A percentile compares a stretch with the other conserved stretches of the same genome.
Evolutionary conservation across 73 alveolate species (phyloP).

Genomic region (Stentor coeruleus): DNA sequence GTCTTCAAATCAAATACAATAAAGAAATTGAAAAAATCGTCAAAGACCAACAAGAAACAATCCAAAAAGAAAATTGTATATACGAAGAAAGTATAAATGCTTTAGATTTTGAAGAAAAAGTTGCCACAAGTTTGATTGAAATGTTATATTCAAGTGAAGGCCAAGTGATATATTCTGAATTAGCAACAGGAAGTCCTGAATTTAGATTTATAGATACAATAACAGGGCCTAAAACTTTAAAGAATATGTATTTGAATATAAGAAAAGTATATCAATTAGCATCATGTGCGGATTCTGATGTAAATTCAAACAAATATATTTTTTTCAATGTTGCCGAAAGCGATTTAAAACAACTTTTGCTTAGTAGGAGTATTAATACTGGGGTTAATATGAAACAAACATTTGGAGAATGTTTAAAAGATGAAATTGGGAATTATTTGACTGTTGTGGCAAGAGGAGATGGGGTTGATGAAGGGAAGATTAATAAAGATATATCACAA

Average conservation of each 20-base stretch:
- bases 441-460: slow-evolving; percentile 13
- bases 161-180: slow-evolving; percentile 43
- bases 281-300: not conserved
- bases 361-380: not conserved
- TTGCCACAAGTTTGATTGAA: slow-evolving; percentile 42
- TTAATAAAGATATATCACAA: not conserved
- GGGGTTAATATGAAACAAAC: not conserved
- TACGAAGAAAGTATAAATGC: slow-evolving; percentile 32
- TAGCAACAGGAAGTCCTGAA: slow-evolving; percentile 33
- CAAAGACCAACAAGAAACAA: slow-evolving; percentile 22
- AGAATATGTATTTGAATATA: not conserved
- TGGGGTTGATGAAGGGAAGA: not conserved
- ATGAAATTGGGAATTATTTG: slow-evolving; percentile 19
- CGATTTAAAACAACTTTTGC: not conserved
- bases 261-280: slow-evolving; percentile 20
- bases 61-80: not conserved
- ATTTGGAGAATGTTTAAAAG: slow-evolving; percentile 11
- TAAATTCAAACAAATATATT: not conserved
- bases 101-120: slow-evolving; percentile 56
- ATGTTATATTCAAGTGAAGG: slow-evolving; percentile 55
- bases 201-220: slow-evolving; percentile 33
- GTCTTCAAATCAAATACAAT: slow-evolving; percentile 32
- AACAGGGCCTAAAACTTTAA: not conserved
- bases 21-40: slow-evolving; percentile 29
- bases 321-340: not conserved